A percentile compares a stretch with the other conserved stretches of the same genome.
phyloP scores from a whole-genome alignment of 306 rosid species.

The Delonix regia region DNA sequence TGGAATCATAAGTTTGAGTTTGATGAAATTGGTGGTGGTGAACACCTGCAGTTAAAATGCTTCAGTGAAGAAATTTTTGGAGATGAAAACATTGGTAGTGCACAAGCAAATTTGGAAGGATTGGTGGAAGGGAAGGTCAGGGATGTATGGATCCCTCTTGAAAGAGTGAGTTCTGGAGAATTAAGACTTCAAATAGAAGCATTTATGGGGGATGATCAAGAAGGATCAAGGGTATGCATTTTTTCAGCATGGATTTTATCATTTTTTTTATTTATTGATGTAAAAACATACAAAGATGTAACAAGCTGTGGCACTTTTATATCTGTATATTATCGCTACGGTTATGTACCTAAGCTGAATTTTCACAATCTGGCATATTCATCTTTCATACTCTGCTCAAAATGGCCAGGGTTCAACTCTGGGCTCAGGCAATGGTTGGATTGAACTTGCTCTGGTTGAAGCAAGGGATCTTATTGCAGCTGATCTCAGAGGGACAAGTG shows the following conservation, averaged over 20 bases:
- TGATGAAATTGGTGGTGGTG: constrained; percentile 71
- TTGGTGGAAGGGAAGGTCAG: constrained; percentile 49
- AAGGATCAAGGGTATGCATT: constrained; percentile 62
- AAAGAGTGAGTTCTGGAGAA: constrained; percentile 76
- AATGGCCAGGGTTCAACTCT: constrained; percentile 49
- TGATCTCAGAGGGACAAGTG: constrained; percentile 81
- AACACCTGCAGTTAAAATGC: constrained; percentile 67
- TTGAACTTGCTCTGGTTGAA: constrained; percentile 70
- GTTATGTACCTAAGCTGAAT: constrained; percentile 1
- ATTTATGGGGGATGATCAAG: constrained; percentile 51
- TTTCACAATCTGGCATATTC: neutral
- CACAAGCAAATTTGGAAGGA: constrained; percentile 81
- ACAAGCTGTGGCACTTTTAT: neutral
- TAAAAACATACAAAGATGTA: neutral
- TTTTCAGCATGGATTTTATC: neutral
- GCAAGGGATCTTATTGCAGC: constrained; percentile 76
- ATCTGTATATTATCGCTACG: neutral
- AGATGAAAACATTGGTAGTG: constrained; percentile 66
- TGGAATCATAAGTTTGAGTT: constrained; percentile 74
- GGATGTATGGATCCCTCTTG: constrained; percentile 83
- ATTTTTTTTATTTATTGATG: neutral
- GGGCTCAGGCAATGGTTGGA: constrained; percentile 57
- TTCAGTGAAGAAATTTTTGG: constrained; percentile 58
- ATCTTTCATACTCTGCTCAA: neutral
- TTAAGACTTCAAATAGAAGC: constrained; percentile 67